Conservation (phyloP, 2,329 filamentous ascomycete species). For the Curvularia spicifera region DNA sequence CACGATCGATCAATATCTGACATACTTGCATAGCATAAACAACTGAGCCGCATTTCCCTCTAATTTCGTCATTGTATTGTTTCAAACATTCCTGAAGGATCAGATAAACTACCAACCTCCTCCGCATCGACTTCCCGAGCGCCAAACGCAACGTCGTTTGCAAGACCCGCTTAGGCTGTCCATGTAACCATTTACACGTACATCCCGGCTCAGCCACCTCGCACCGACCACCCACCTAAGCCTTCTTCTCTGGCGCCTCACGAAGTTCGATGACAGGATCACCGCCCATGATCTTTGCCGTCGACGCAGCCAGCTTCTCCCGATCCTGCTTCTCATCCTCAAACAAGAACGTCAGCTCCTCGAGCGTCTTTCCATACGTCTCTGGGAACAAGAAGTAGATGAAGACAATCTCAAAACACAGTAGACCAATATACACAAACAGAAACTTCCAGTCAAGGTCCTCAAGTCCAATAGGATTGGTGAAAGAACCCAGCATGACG, state of each 20-base stretch:
- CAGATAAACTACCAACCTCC: neutral
- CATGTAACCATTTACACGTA: too few relatives aligned
- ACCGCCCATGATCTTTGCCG: constrained; percentile 33
- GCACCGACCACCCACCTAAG: constrained; percentile 4
- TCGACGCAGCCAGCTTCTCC: constrained; percentile 27
- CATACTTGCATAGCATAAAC: constrained; percentile 2
- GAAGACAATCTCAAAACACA: constrained; percentile 44
- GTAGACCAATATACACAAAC: constrained; percentile 61
- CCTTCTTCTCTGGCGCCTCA: constrained; percentile 38
- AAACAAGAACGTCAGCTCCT: constrained; percentile 45
- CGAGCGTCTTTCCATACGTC: constrained; percentile 43
- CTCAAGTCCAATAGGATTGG: constrained; percentile 68
- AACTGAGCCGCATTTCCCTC: neutral
- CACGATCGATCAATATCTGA: neutral
- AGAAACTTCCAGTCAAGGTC: constrained; percentile 67
- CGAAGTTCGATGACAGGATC: constrained; percentile 30
- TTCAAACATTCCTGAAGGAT: constrained; percentile 9
- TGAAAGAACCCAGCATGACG: constrained; percentile 65
- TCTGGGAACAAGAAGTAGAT: constrained; percentile 48
- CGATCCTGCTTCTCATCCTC: constrained; percentile 37
- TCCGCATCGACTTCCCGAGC: constrained; percentile 8
- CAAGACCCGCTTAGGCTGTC: neutral
- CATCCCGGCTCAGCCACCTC: constrained; percentile 5
- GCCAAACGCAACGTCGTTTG: constrained; percentile 13
- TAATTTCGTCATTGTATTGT: constrained; percentile 1